These are phyloP conservation scores for Acaromyces ingoldii DNA, from an alignment of 1,284 basidiomycete species.

Conservation along the genomic window DNA sequence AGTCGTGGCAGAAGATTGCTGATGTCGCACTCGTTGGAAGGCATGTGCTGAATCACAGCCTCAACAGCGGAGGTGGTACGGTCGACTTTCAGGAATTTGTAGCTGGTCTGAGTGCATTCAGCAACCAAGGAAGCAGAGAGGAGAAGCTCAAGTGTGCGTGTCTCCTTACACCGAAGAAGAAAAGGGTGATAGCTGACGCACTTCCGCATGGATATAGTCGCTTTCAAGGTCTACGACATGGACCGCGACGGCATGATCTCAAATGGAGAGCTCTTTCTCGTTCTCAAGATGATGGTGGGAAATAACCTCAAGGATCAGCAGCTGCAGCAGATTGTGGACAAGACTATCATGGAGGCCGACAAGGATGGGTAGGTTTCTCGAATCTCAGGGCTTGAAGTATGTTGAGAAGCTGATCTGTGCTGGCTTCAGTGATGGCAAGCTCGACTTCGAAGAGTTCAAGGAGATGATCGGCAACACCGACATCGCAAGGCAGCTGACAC, in stretches of 20 bases:
- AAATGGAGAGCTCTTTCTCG: conserved; percentile 97
- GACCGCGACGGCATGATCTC: conserved; percentile 95
- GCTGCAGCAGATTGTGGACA: conserved; percentile 98
- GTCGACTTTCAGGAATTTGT: conserved; percentile 99
- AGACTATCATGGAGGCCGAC: conserved; percentile 99
- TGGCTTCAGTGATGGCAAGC: conserved; percentile 86
- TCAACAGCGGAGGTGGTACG: conserved; percentile 71
- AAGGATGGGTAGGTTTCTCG: conserved; percentile 64
- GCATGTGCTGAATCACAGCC: too few relatives aligned
- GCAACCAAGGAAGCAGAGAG: conserved; percentile 87
- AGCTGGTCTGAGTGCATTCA: conserved; percentile 92
- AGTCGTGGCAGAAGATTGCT: conserved; percentile 50
- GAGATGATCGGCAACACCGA: conserved; percentile 97
- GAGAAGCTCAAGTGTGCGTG: conserved; percentile 89
- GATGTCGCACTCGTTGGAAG: conserved; percentile 40
- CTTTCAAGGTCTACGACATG: too few relatives aligned
- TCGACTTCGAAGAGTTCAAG: conserved; percentile 94
- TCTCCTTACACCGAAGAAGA: not conserved
- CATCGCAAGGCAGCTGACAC: conserved; percentile 96
- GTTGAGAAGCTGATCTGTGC: not conserved
- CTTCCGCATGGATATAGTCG: too few relatives aligned
- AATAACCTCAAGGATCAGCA: conserved; percentile 99
- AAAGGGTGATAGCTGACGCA: not conserved
- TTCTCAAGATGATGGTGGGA: conserved; percentile 99
- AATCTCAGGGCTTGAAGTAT: not conserved